These are phyloP conservation scores for Zygoascus biomembranicola DNA, from an alignment of 805 yeast species.

Conservation along the genomic window DNA sequence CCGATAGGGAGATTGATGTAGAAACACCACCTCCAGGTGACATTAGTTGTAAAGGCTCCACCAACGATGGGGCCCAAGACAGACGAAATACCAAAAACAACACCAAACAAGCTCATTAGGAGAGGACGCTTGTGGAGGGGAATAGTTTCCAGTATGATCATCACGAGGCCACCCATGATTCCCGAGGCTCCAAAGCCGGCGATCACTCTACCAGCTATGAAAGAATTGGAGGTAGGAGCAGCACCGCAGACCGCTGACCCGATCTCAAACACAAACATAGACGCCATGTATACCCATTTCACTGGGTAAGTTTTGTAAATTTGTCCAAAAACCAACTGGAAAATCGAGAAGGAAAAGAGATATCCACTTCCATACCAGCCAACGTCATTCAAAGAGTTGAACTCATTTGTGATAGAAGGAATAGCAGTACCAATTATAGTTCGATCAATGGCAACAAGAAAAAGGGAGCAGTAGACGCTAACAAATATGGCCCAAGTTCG, in stretches of 20 bases:
- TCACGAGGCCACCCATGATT: constrained; percentile 61
- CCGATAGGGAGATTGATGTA: constrained; percentile 37
- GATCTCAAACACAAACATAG: constrained; percentile 33
- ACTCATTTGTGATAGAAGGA: constrained; percentile 45
- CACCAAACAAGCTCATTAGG: background rate
- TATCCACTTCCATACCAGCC: constrained; percentile 62
- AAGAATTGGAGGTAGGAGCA: constrained; percentile 39
- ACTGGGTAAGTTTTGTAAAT: constrained; percentile 43
- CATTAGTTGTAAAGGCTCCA: constrained; percentile 36
- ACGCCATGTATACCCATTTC: constrained; percentile 29
- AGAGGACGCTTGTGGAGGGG: constrained; percentile 69
- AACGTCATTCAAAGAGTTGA: constrained; percentile 35
- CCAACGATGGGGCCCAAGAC: constrained; percentile 48
- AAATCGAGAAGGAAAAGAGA: constrained; percentile 51
- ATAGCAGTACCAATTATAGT: constrained; percentile 48
- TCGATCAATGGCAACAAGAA: constrained; percentile 36
- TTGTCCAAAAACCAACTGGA: constrained; percentile 57
- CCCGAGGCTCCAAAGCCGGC: constrained; percentile 92
- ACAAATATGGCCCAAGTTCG: background rate
- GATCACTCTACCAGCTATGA: constrained; percentile 66
- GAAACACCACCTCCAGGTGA: constrained; percentile 48
- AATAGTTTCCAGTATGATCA: constrained; percentile 67
- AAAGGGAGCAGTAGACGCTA: background rate
- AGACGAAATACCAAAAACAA: constrained; percentile 42
- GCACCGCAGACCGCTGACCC: constrained; percentile 40